These are phyloP conservation scores for Sclerotinia spermophila DNA, from an alignment of 2,329 filamentous ascomycete genomes.

Conservation along the genomic window DNA sequence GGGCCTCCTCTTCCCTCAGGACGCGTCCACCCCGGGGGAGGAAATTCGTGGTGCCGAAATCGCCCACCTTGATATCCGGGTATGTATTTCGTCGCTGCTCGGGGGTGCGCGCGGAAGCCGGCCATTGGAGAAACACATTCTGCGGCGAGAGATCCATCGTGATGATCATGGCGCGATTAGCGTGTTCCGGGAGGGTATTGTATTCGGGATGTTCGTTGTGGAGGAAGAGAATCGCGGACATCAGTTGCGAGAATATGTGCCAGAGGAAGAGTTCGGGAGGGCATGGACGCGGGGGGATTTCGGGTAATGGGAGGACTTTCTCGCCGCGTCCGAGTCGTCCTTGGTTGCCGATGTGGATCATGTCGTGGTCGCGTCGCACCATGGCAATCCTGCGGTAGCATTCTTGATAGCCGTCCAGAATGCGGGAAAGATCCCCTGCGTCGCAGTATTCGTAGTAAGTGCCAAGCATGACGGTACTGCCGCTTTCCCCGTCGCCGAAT, in stretches of 20 bases:
- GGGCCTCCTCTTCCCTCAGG: not conserved
- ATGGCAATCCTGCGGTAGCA: not conserved
- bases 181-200: not conserved
- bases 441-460: not conserved
- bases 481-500: not conserved
- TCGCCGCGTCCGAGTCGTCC: rapidly evolving
- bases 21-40: not conserved
- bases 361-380: not conserved
- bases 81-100: not conserved
- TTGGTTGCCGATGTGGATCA: rapidly evolving
- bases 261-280: constrained; percentile 8
- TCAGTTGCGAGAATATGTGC: not conserved
- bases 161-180: not conserved
- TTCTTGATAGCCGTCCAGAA: not conserved
- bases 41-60: not conserved
- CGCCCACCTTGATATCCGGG: constrained; percentile 5
- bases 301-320: too few relatives aligned
- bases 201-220: constrained; percentile 14
- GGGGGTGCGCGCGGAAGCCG: not conserved
- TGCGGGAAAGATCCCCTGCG: not conserved
- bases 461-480: not conserved
- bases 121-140: constrained; percentile 8
- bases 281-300: not conserved
- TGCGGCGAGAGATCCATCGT: not conserved
- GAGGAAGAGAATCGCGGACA: not conserved